Base-by-base conservation (phyloP, 352 stramenopile genomes). In the Aphanomyces astaci region DNA sequence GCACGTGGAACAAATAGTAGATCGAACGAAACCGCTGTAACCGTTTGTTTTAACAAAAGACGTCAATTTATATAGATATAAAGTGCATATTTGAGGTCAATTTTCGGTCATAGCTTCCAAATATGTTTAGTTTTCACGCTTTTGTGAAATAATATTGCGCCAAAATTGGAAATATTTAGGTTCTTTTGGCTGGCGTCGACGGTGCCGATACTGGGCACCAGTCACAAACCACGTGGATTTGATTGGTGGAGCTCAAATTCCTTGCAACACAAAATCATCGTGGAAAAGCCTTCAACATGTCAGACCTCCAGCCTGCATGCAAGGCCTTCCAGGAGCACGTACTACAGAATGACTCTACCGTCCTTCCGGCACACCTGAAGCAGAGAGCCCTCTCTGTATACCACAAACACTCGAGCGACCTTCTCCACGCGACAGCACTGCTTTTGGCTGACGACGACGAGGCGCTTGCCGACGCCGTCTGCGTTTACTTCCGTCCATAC, bases 401-500 rank as follows among this genome's bases (percentile, higher is more conserved):
- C 51, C 51, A 36, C 9, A 59, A 59, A 32, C 30, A 59, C 30
- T 17, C 51, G 19, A 32, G 27, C 30, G 51, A 68, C 31, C 13
- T 52, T 40, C 62, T 30, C 27, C 62, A 48, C n/a, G 28, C 56
- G 43, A 51, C 49, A 2, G 62, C 62, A 13, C 22, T 36, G 7
- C 31, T 68, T 27, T 31, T 68, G 22, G 62, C 62, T 4, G 62
- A 51, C 30, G 62, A 68, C 24, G 62, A 68, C 30, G 24, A 27
- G 10, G 28, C 4, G 24, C 19, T 68, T 4, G 56, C 39, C 33
- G 30, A 46, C 31, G 30, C 46, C 2, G 45, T 68, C 17, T 57
- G 43, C 32, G n/a, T n/a, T 7, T 32, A 91, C 59, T 67, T 95
- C 43, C 78, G 82, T 19, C 78, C 85, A 31, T 95, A 92, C 48